Conservation (phyloP, 2,329 filamentous ascomycete genomes). For the Zopfia rhizophila region DNA sequence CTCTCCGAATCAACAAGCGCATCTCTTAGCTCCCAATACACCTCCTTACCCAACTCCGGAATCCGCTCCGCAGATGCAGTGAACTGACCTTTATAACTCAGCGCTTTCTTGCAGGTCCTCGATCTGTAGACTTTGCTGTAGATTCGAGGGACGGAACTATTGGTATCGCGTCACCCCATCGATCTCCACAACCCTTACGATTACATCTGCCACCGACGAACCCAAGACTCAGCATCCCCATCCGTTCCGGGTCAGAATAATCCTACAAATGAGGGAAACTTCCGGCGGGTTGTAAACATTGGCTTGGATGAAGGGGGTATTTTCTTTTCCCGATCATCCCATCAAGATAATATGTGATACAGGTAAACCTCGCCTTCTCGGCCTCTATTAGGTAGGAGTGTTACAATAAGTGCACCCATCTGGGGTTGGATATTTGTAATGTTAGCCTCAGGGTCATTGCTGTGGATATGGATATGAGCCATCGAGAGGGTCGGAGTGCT, state of each 20-base stretch:
- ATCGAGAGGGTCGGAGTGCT: slow-evolving; percentile 31
- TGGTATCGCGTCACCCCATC: slow-evolving; percentile 53
- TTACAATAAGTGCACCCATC: slow-evolving; percentile 39
- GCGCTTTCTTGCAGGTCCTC: slow-evolving; percentile 42
- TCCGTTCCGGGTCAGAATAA: slow-evolving; percentile 51
- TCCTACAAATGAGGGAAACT: slow-evolving; percentile 50
- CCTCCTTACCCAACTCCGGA: slow-evolving; percentile 43
- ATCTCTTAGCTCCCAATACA: slow-evolving; percentile 47
- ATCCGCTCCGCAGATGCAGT: slow-evolving; percentile 57
- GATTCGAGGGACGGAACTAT: slow-evolving; percentile 51
- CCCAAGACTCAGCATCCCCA: slow-evolving; percentile 59
- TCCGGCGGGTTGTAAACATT: slow-evolving; percentile 53
- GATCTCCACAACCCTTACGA: slow-evolving; percentile 54
- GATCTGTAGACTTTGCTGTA: slow-evolving; percentile 35
- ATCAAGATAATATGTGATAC: slow-evolving; percentile 56
- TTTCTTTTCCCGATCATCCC: slow-evolving; percentile 55
- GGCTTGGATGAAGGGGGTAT: slow-evolving; percentile 62
- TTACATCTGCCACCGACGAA: slow-evolving; percentile 51
- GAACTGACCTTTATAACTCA: slow-evolving; percentile 62
- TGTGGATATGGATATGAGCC: slow-evolving; percentile 43
- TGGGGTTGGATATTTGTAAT: slow-evolving; percentile 25
- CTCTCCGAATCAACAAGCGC: slow-evolving; percentile 35
- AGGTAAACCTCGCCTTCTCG: slow-evolving; percentile 60
- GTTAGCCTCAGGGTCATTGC: slow-evolving; percentile 41
- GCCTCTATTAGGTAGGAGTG: slow-evolving; percentile 52